Percentiles rank a stretch among this genome's conserved stretches.
These are phyloP conservation scores for Debaryomyces psychrophilus DNA, from an alignment of 1,139 yeast species.

Conservation along the genomic window DNA sequence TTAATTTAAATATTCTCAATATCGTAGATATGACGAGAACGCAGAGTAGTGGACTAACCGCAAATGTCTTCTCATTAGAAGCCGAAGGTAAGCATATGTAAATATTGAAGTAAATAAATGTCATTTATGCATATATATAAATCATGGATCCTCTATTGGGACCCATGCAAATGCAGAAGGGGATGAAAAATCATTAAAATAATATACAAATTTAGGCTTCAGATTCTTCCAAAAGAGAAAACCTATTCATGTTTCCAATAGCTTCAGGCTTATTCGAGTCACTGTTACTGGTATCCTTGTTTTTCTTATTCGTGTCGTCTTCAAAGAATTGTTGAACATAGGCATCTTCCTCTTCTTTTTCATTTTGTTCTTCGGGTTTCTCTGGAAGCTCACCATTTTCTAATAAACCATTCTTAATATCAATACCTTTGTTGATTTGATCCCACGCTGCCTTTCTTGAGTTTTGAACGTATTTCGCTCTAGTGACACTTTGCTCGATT, in stretches of 20 bases:
- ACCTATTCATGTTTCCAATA: constrained; percentile 36
- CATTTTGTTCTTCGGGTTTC: constrained; percentile 25
- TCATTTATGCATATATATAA: constrained; percentile 4
- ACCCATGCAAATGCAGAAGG: not conserved
- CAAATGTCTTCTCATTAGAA: not conserved
- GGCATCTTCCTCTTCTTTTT: constrained; percentile 38
- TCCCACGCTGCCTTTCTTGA: constrained; percentile 78
- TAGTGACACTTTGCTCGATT: constrained; percentile 62
- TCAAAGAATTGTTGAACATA: constrained; percentile 39
- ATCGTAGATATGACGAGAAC: not conserved
- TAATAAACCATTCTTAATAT: constrained; percentile 26
- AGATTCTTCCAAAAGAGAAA: constrained; percentile 52
- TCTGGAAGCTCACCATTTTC: constrained; percentile 13
- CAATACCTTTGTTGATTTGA: constrained; percentile 55
- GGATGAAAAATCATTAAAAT: not conserved
- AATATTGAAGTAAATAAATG: not conserved
- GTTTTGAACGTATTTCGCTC: constrained; percentile 62
- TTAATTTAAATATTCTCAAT: not conserved
- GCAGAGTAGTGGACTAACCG: not conserved
- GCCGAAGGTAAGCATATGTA: not conserved
- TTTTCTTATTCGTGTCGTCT: constrained; percentile 28
- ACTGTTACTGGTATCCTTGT: constrained; percentile 20
- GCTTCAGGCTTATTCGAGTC: constrained; percentile 12
- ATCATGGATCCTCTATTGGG: not conserved
- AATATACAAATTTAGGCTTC: constrained; percentile 40